A percentile compares a stretch with the other conserved stretches of the same genome.
Conservation (phyloP, 2,329 filamentous ascomycete genomes). For the Neofusicoccum sp. region DNA sequence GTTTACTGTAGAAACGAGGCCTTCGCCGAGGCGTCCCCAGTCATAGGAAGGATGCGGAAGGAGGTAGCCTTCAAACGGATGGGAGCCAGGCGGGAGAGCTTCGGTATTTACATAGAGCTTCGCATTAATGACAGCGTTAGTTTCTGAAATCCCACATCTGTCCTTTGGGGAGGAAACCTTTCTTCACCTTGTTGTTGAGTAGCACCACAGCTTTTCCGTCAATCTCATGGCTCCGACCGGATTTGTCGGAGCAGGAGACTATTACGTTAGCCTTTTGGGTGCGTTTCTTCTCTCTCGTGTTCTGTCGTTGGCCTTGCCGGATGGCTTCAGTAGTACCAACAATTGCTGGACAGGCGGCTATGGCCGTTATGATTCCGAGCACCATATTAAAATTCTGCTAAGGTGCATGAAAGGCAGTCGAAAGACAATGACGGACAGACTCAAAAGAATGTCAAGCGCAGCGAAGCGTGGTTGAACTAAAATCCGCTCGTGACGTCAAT, state of each 20-base stretch:
- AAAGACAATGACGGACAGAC: too few species aligned
- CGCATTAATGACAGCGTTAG: too few species aligned
- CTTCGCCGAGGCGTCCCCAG: conserved; percentile 41
- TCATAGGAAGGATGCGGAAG: conserved; percentile 49
- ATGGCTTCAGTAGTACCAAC: conserved; percentile 51
- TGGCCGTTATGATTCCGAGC: conserved; percentile 42
- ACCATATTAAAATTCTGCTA: too few species aligned
- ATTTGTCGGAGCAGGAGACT: conserved; percentile 46
- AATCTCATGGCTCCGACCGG: conserved; percentile 43
- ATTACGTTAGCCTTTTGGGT: conserved; percentile 50
- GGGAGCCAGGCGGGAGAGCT: conserved; percentile 31
- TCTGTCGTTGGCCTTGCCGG: conserved; percentile 49
- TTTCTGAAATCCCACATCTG: too few species aligned
- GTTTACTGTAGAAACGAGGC: conserved; percentile 49
- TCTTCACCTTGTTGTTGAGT: conserved; percentile 33
- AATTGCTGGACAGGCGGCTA: conserved; percentile 45
- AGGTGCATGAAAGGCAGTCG: too few species aligned
- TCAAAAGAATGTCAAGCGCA: too few species aligned
- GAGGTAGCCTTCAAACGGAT: conserved; percentile 52
- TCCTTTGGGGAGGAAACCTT: too few species aligned
- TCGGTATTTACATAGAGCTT: conserved; percentile 37
- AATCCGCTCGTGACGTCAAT: too few species aligned
- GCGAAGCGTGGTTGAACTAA: too few species aligned
- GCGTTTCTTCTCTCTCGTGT: conserved; percentile 50
- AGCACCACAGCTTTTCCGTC: conserved; percentile 46